These are phyloP conservation scores for Suillus variegatus DNA, from an alignment of 768 basidiomycete genomes.

Conservation along the genomic window DNA sequence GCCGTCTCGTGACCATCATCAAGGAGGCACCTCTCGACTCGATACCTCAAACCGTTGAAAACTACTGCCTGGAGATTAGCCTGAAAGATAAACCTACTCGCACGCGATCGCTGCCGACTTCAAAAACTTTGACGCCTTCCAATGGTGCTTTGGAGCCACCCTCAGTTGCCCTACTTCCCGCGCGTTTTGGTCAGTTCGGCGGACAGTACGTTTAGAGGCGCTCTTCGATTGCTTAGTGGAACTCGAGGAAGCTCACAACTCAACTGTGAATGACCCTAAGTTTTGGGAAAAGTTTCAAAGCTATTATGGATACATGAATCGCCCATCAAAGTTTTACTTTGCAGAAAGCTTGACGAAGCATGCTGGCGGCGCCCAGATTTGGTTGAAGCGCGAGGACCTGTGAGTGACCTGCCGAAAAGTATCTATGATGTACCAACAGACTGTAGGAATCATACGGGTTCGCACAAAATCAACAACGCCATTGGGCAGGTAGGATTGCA, in stretches of 20 bases:
- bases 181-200: conserved; percentile 92
- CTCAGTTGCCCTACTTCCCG: conserved; percentile 52
- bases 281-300: conserved; percentile 93
- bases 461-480: conserved; percentile 99
- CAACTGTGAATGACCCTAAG: conserved; percentile 81
- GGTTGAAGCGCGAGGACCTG: conserved; percentile 97
- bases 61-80: conserved; percentile 74
- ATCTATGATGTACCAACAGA: conserved; percentile 6
- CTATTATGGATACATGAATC: conserved; percentile 91
- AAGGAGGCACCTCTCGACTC: conserved; percentile 57
- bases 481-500: conserved; percentile 73
- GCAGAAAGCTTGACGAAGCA: conserved; percentile 89
- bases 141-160: background rate
- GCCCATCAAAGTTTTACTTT: conserved; percentile 89
- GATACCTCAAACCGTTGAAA: conserved; percentile 57
- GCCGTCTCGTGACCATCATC: conserved; percentile 79
- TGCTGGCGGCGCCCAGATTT: conserved; percentile 92
- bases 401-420: conserved; percentile 34
- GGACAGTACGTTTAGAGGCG: conserved; percentile 98
- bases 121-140: conserved; percentile 6
- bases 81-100: conserved; percentile 37
- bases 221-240: conserved; percentile 92
- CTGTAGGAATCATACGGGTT: conserved; percentile 91
- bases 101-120: conserved; percentile 3
- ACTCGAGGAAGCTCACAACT: conserved; percentile 87